These are phyloP conservation scores for Flaveria brownii DNA, from an alignment of 129 eudicot species.

Conservation along the genomic window DNA sequence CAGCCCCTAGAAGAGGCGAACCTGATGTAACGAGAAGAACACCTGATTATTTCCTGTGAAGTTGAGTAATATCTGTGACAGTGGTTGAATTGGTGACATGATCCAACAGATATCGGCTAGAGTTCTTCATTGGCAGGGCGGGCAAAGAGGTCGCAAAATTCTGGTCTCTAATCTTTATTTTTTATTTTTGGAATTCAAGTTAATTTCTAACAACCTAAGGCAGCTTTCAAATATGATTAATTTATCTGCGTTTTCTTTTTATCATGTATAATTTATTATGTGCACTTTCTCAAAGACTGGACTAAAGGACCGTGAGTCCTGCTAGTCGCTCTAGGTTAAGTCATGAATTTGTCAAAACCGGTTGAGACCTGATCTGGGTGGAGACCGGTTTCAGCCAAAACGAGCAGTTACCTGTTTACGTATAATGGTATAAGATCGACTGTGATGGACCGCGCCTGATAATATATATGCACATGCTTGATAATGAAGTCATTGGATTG, in stretches of 20 bases:
- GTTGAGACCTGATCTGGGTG: neutral
- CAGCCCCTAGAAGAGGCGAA: slow-evolving; percentile 91
- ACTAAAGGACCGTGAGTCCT: neutral
- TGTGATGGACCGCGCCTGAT: neutral
- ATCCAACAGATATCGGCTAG: slow-evolving; percentile 11
- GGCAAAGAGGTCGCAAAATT: slow-evolving; percentile 31
- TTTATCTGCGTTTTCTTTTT: neutral
- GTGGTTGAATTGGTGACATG: slow-evolving; percentile 17
- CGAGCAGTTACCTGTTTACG: neutral
- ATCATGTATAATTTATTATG: neutral
- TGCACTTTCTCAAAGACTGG: neutral
- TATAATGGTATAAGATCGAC: slow-evolving; percentile 1
- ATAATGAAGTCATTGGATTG: slow-evolving; percentile 14
- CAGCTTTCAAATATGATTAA: slow-evolving; percentile 23
- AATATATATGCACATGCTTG: neutral
- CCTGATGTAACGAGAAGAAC: slow-evolving; percentile 92
- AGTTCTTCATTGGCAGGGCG: slow-evolving; percentile 28
- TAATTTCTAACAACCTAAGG: slow-evolving; percentile 38
- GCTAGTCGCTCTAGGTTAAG: neutral
- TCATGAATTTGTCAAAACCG: neutral
- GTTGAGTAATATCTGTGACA: slow-evolving; percentile 14
- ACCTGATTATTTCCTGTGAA: slow-evolving; percentile 78
- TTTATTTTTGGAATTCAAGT: slow-evolving; percentile 13
- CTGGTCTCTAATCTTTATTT: slow-evolving; percentile 15
- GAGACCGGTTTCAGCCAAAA: neutral